Base-by-base conservation (phyloP, 2,329 filamentous ascomycete genomes). In the Cercospora zeina region DNA sequence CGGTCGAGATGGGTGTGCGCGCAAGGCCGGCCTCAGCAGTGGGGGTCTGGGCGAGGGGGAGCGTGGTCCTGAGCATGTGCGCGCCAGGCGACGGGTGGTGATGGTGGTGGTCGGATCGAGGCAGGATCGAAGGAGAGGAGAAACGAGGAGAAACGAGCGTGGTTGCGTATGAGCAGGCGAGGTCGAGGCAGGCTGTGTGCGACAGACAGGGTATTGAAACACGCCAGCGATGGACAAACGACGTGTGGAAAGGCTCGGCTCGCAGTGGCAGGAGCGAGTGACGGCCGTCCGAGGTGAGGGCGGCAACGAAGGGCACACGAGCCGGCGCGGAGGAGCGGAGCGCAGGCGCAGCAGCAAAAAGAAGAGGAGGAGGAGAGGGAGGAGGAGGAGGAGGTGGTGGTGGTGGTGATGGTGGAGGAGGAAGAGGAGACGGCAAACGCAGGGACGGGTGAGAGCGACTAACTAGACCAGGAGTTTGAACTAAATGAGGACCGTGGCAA, bases 31-130 rank as follows among this genome's bases (percentile, higher is more conserved):
- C 39, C 13, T 50, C 54, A 55, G 53, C 55, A 14, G 51, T 61
- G 57, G 42, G 27, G 33, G 34, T 6, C 6, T 6, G 39, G 39
- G 39, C 39, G 39, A 45, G 39, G 39, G 19, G 39, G 47, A 21
- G 39, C 36, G 24, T 53, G 56, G 47, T 61, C 47, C 61, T 62
- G 59, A 62, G 62, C 65, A 67, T 67, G 58, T 61, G 62, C 36
- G 42, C 53, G 34, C 42, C 62, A 47, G 61, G 59, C 55, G 54
- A 53, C 49, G 33, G 56, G 36, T 62, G 45, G 49, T 45, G 27
- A 19, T 37, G 39, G 42, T 47, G 39, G 42, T 24, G n/a, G 31
- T n/a, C 21, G n/a, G 21, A 30, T 57, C 53, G 45, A 58, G 49
- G n/a, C n/a, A n/a, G n/a, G n/a, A n/a, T n/a, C 36, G 19, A 27